Evolutionary conservation across 2,329 filamentous ascomycete species (phyloP).

Genomic region (Byssothecium circinans): DNA sequence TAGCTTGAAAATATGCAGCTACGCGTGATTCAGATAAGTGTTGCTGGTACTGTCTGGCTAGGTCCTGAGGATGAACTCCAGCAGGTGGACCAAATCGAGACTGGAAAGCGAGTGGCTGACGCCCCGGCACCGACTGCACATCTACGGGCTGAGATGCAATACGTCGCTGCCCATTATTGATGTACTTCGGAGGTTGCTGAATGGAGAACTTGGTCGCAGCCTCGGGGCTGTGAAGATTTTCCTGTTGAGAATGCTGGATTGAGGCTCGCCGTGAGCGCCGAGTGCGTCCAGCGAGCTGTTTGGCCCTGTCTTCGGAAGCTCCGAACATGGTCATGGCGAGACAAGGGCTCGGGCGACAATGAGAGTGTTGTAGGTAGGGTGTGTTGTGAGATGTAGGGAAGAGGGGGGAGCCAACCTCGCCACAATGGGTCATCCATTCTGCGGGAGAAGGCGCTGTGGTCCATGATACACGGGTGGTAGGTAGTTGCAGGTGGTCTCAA

Average conservation of each 20-base stretch:
- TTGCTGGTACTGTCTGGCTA: too few relatives aligned
- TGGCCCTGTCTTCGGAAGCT: constrained; percentile 37
- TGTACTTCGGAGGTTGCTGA: neutral
- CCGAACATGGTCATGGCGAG: constrained; percentile 31
- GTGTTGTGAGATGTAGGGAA: constrained; percentile 1
- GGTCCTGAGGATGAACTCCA: too few relatives aligned
- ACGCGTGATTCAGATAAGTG: too few relatives aligned
- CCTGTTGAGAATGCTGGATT: constrained; percentile 13
- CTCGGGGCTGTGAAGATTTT: constrained; percentile 17
- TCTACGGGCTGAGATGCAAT: too few relatives aligned
- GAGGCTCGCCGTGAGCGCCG: constrained; percentile 31
- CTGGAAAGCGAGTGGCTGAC: too few relatives aligned
- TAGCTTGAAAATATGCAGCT: too few relatives aligned
- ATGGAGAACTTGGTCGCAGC: constrained; percentile 10
- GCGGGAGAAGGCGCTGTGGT: neutral
- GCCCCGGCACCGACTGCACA: too few relatives aligned
- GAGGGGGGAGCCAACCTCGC: neutral
- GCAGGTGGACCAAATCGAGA: too few relatives aligned
- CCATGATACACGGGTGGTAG: neutral
- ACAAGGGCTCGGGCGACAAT: constrained; percentile 2
- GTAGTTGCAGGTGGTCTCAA: neutral
- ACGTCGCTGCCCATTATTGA: too few relatives aligned
- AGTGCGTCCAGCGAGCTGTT: constrained; percentile 37
- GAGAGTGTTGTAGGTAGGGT: constrained; percentile 8
- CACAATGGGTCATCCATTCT: neutral